Percentiles rank a stretch among this genome's conserved stretches.
phyloP scores from a whole-genome alignment of 2,329 filamentous ascomycete species.

The Teratosphaeria epicoccoides region DNA sequence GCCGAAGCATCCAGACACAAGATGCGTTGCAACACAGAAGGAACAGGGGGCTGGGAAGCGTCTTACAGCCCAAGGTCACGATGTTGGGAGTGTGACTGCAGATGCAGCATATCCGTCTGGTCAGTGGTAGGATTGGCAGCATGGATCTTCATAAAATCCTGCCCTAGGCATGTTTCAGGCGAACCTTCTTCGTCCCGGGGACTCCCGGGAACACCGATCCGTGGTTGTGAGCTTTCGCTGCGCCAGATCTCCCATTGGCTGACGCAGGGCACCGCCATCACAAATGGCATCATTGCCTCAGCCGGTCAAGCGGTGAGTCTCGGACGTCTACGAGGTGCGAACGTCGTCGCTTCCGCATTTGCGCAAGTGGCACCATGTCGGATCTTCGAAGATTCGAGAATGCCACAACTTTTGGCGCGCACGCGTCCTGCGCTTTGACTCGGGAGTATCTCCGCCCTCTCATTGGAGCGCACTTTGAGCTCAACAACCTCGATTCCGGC shows the following conservation, averaged over 20 bases:
- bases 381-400: neutral
- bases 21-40: neutral
- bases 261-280: neutral
- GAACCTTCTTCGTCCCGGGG: neutral
- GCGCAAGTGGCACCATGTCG: too few relatives aligned
- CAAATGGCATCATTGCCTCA: neutral
- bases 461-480: neutral
- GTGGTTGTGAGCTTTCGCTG: neutral
- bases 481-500: neutral
- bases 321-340: too few relatives aligned
- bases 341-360: too few relatives aligned
- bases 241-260: neutral
- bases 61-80: neutral
- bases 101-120: neutral
- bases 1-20: neutral
- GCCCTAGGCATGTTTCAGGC: neutral
- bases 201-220: neutral
- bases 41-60: neutral
- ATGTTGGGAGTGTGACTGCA: neutral
- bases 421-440: neutral
- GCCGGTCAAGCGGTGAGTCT: too few relatives aligned
- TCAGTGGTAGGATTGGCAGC: neutral
- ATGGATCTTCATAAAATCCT: neutral
- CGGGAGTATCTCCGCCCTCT: neutral
- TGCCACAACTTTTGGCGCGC: neutral